Percentiles rank a stretch among this genome's conserved stretches.
phyloP scores from a whole-genome alignment of 768 basidiomycete species.

The Mycena albidolilacea region DNA sequence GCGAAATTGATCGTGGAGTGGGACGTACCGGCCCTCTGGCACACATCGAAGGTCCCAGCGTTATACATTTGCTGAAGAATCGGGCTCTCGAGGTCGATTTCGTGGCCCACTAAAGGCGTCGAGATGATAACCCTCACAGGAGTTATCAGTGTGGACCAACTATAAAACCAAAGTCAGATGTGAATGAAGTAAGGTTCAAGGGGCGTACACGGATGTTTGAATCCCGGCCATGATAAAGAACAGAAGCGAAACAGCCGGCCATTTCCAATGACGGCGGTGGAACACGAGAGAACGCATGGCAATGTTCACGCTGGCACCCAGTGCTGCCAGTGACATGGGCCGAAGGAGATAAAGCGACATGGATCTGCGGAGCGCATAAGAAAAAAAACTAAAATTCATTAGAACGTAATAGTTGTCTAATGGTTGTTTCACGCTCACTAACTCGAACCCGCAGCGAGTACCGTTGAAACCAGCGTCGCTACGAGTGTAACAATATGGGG shows the following conservation, averaged over 20 bases:
- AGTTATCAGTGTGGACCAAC: constrained; percentile 24
- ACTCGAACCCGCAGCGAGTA: constrained; percentile 18
- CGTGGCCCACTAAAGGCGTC: constrained; percentile 13
- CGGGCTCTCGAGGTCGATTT: constrained; percentile 26
- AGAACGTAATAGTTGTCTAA: background rate
- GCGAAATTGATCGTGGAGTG: background rate
- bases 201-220: constrained; percentile 25
- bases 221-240: constrained; percentile 23
- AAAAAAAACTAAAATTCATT: constrained; percentile 17
- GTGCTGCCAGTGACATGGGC: constrained; percentile 18
- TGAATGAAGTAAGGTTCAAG: background rate
- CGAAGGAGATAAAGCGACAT: constrained; percentile 22
- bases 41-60: background rate
- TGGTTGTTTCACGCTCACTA: background rate
- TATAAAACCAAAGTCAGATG: background rate
- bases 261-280: constrained; percentile 25
- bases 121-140: constrained; percentile 15
- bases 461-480: constrained; percentile 15
- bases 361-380: constrained; percentile 20
- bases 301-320: constrained; percentile 23
- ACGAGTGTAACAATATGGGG: constrained; percentile 11
- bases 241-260: constrained; percentile 16
- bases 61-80: constrained; percentile 14
- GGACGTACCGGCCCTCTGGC: background rate
- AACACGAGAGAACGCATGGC: constrained; percentile 22